Evolutionary conservation across 2,329 filamentous ascomycete genomes (phyloP).

Genomic region (Apiospora saccharicola): DNA sequence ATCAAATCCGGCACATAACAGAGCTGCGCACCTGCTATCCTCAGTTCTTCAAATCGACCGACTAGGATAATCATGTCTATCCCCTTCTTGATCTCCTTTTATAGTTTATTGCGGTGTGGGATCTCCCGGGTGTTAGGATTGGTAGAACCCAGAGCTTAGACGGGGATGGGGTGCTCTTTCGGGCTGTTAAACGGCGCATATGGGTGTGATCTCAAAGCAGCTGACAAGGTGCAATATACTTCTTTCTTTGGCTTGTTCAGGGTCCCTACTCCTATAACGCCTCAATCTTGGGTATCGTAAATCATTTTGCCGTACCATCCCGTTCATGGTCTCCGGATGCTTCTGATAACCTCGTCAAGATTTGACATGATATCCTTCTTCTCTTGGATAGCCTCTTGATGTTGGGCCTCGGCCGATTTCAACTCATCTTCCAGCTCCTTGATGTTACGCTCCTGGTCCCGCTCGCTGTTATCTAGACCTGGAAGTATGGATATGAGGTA

Average conservation of each 20-base stretch:
- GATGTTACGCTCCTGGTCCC: conserved; percentile 75
- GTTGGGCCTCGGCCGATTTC: conserved; percentile 67
- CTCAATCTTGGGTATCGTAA: conserved; percentile 23
- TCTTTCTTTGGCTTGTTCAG: not conserved
- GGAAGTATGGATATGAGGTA: conserved; percentile 77
- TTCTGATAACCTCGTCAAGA: conserved; percentile 68
- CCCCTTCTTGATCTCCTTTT: not conserved
- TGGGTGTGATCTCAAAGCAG: not conserved
- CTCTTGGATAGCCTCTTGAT: conserved; percentile 69
- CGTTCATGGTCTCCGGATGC: conserved; percentile 58
- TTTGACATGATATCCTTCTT: conserved; percentile 66
- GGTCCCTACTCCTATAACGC: not conserved
- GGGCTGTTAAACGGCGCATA: not conserved
- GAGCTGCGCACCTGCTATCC: conserved; percentile 82
- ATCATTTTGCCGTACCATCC: conserved; percentile 42
- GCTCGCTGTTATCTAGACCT: conserved; percentile 79
- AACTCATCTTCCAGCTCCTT: conserved; percentile 71
- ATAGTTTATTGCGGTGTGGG: not conserved
- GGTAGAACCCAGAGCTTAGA: not conserved
- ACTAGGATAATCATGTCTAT: not conserved
- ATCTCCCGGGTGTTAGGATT: not conserved
- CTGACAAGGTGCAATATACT: not conserved
- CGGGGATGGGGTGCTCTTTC: not conserved
- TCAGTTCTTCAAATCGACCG: conserved; percentile 76
- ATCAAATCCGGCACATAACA: conserved; percentile 77